Conservation (phyloP, 1,284 basidiomycete species). For the Cystobasidium sp. region DNA sequence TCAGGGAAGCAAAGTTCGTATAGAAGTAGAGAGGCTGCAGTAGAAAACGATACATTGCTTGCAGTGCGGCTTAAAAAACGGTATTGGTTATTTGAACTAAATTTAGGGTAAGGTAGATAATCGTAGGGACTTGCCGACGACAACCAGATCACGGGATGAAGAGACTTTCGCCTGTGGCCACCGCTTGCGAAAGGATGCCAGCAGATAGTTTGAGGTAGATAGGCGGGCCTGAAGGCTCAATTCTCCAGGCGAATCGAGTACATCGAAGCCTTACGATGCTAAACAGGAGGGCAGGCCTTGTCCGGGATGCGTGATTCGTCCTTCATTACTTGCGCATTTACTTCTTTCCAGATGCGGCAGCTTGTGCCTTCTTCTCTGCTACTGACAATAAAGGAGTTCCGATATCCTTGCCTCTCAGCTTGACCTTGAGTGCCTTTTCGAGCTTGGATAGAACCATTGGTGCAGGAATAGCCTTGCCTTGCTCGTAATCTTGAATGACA, state of each 20-base stretch:
- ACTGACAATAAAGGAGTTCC: constrained; percentile 46
- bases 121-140: too few species aligned
- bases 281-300: too few species aligned
- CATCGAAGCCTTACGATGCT: too few species aligned
- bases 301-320: too few species aligned
- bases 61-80: neutral
- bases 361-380: constrained; percentile 49
- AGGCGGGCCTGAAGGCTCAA: too few species aligned
- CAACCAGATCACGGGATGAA: too few species aligned
- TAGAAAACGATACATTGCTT: constrained; percentile 18
- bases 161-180: too few species aligned
- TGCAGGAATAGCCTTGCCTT: constrained; percentile 84
- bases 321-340: neutral
- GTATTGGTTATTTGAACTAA: neutral
- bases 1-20: too few species aligned
- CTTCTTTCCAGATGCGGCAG: constrained; percentile 19
- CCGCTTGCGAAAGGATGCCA: too few species aligned
- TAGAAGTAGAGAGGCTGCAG: constrained; percentile 37
- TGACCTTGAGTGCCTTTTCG: constrained; percentile 85
- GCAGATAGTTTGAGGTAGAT: too few species aligned
- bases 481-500: constrained; percentile 74
- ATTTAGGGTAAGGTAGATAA: neutral
- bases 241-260: too few species aligned
- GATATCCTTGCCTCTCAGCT: constrained; percentile 74
- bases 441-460: constrained; percentile 88